Percentiles rank a stretch among this genome's conserved stretches.
These are phyloP conservation scores for Paracoccidioides lutzii DNA, from an alignment of 2,329 filamentous ascomycete species.

Conservation along the genomic window DNA sequence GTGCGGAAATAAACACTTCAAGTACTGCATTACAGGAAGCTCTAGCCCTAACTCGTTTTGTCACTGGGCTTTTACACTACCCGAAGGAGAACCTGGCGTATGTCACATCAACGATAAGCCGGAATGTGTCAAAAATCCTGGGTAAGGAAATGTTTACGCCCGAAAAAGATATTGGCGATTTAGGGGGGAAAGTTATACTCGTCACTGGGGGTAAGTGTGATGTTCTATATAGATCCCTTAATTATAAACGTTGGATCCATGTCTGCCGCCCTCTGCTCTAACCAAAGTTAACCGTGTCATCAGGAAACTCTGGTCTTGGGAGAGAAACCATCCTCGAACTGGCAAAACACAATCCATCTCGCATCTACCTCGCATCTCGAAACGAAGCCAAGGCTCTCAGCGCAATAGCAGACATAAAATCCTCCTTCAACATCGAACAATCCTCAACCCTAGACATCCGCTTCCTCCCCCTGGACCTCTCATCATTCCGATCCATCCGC, in stretches of 20 bases:
- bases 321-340: constrained; percentile 37
- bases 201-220: constrained; percentile 37
- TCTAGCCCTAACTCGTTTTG: not conserved
- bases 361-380: constrained; percentile 44
- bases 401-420: constrained; percentile 32
- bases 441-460: constrained; percentile 26
- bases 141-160: constrained; percentile 24
- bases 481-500: constrained; percentile 38
- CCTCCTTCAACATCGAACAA: constrained; percentile 14
- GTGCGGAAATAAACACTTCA: not conserved
- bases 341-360: constrained; percentile 38
- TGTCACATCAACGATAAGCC: constrained; percentile 1
- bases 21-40: not conserved
- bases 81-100: constrained; percentile 7
- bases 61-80: not conserved
- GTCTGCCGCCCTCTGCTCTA: not conserved
- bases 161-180: constrained; percentile 32
- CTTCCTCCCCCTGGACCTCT: constrained; percentile 38
- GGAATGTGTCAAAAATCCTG: constrained; percentile 1
- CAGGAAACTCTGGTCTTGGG: constrained; percentile 36
- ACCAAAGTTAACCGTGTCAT: not conserved
- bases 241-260: not conserved
- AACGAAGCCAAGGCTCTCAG: constrained; percentile 31
- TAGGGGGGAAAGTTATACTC: constrained; percentile 38
- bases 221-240: not conserved